Conservation (phyloP, 371 early-diverging fungal genomes). For the Apophysomyces elegans region DNA sequence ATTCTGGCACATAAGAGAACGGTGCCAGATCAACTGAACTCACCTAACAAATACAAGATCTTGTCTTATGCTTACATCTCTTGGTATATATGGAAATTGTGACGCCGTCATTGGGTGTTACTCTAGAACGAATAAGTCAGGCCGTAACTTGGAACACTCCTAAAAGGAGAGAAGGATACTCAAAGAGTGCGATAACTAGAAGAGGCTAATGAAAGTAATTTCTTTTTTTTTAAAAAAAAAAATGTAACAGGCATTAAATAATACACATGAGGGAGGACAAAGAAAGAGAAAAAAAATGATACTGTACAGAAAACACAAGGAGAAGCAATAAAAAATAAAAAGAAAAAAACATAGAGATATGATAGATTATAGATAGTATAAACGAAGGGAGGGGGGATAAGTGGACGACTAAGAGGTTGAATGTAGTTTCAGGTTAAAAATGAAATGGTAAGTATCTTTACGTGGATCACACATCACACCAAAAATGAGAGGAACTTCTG, state of each 20-base stretch:
- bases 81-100: no score
- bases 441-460: conserved; percentile 28
- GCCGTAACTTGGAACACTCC: no score
- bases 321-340: background rate
- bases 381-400: background rate
- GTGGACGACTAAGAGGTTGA: background rate
- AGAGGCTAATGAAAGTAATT: no score
- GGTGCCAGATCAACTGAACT: no score
- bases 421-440: conserved; percentile 36
- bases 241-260: no score
- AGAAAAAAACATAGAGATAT: background rate
- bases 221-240: no score
- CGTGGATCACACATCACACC: conserved; percentile 43
- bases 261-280: background rate
- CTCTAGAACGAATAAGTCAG: no score
- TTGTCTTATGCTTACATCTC: background rate
- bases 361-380: background rate
- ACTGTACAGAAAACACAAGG: background rate
- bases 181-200: no score
- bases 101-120: no score
- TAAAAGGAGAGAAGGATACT: no score
- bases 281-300: background rate
- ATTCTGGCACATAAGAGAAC: background rate
- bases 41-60: background rate
- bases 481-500: conserved; percentile 42